These are phyloP conservation scores for Cucurbita maxima DNA, from an alignment of 306 rosid species.

Conservation along the genomic window DNA sequence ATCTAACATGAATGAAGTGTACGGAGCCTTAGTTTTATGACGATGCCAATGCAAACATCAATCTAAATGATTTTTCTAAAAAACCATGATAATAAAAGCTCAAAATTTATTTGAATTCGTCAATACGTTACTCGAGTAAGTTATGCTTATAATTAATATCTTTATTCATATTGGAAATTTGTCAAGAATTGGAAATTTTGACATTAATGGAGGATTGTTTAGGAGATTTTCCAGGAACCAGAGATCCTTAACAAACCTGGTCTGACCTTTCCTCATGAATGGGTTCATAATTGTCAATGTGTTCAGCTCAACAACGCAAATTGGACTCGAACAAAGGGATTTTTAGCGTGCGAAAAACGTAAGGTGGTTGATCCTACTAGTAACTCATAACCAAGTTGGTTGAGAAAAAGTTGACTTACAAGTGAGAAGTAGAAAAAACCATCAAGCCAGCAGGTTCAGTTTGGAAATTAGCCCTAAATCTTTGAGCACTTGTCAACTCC, in stretches of 20 bases:
- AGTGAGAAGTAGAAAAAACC: slow-evolving; percentile 48
- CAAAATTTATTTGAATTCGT: too few species aligned
- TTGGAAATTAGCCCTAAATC: slow-evolving; percentile 62
- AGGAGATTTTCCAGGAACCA: not conserved
- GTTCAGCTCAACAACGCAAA: not conserved
- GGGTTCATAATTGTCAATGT: not conserved
- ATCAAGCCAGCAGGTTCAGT: slow-evolving; percentile 58
- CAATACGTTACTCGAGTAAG: too few species aligned
- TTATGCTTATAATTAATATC: not conserved
- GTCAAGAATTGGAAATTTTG: not conserved
- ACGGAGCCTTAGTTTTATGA: not conserved
- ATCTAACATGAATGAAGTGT: not conserved
- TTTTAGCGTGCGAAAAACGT: slow-evolving; percentile 1
- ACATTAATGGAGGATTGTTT: not conserved
- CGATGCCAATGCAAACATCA: too few species aligned
- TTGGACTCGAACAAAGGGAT: not conserved
- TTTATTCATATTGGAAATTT: not conserved
- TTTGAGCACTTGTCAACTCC: slow-evolving; percentile 71
- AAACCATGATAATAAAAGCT: too few species aligned
- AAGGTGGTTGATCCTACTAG: slow-evolving; percentile 34
- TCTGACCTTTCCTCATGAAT: not conserved
- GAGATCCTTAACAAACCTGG: not conserved
- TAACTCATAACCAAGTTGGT: slow-evolving; percentile 28
- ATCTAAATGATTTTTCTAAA: too few species aligned
- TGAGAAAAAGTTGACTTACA: slow-evolving; percentile 57